These are phyloP conservation scores for Peronospora farinosa DNA, from an alignment of 352 stramenopile species.

Conservation along the genomic window DNA sequence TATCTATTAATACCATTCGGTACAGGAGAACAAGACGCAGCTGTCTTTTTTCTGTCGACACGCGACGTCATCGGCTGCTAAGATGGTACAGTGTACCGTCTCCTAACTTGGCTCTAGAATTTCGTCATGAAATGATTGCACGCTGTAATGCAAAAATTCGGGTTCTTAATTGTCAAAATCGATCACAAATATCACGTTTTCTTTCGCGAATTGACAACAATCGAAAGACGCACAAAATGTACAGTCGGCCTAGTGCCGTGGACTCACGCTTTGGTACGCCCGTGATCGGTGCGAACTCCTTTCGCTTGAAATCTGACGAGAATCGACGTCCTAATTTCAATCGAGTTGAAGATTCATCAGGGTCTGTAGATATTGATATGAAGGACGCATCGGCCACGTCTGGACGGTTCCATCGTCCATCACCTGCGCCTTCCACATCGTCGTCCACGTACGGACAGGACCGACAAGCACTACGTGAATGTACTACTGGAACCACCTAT, in stretches of 20 bases:
- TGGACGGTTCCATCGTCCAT: slow-evolving; percentile 12
- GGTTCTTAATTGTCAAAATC: not conserved
- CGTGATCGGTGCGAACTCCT: slow-evolving; percentile 18
- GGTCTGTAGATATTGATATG: slow-evolving; percentile 29
- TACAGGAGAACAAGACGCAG: too few species aligned
- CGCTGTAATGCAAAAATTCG: not conserved
- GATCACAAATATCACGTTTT: too few species aligned
- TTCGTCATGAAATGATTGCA: slow-evolving; percentile 11
- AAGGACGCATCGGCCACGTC: slow-evolving; percentile 25
- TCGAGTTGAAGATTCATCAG: slow-evolving; percentile 5
- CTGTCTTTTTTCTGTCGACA: too few species aligned
- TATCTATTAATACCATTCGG: too few species aligned
- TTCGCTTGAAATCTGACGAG: slow-evolving; percentile 27
- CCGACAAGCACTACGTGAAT: slow-evolving; percentile 17
- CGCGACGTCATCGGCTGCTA: not conserved
- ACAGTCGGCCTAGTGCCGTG: slow-evolving; percentile 7
- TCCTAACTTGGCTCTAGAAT: too few species aligned
- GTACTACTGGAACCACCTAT: slow-evolving; percentile 5
- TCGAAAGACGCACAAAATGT: slow-evolving; percentile 13
- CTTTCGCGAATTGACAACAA: slow-evolving; percentile 8
- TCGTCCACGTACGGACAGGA: slow-evolving; percentile 7
- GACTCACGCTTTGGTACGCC: slow-evolving; percentile 17
- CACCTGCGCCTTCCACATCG: slow-evolving; percentile 5
- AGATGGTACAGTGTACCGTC: slow-evolving; percentile 2
- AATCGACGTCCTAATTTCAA: slow-evolving; percentile 30